Base-by-base conservation (phyloP, 148 eudicot genomes). In the Spergularia bocconei region DNA sequence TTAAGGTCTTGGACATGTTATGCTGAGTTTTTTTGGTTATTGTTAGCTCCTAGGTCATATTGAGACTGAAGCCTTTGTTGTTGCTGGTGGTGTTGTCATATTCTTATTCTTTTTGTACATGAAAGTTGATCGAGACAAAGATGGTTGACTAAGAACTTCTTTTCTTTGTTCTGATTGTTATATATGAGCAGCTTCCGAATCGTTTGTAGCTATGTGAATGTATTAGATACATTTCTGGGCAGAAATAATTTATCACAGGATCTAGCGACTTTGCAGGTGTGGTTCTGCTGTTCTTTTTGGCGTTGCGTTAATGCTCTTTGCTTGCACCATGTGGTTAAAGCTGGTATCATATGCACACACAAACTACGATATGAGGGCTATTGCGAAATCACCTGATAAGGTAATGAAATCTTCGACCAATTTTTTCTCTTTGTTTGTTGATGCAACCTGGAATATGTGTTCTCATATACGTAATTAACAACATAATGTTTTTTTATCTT, bases 291-390 rank as follows among this genome's bases (percentile, higher is more conserved):
- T 94, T 75, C 88, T 83, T 44, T 91, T 85, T 59, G 98, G 96
- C 74, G 93, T 88, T 59, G 67, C 84, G 19, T 77, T 94, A 67
- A 94, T 94, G 98, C 88, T 91, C 29, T 87, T 86, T 83, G 85
- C 98, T 73, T 88, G 95, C 84, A 85, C 89, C 72, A 86, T 87
- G 85, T 94, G 98, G 97, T 81, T 94, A 59, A 94, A 94, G 78
- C 79, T 94, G 89, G 90, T 94, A 55, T 94, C 98, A 63, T 94
- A 87, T 83, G 97, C 95, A 52, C 98, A 94, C 82, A 91, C 98
- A 69, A 94, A 85, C 78, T 86, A 85, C 25, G 98, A 94, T 65
- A 85, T 91, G 93, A 85, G 98, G 72, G 84, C 84, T 33, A 82
- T 87, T 61, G 88, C 90, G 47, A 90, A 86, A 77, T 80, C 88